Conservation (phyloP, 2,329 filamentous ascomycete species). For the Mollisia scopiformis region DNA sequence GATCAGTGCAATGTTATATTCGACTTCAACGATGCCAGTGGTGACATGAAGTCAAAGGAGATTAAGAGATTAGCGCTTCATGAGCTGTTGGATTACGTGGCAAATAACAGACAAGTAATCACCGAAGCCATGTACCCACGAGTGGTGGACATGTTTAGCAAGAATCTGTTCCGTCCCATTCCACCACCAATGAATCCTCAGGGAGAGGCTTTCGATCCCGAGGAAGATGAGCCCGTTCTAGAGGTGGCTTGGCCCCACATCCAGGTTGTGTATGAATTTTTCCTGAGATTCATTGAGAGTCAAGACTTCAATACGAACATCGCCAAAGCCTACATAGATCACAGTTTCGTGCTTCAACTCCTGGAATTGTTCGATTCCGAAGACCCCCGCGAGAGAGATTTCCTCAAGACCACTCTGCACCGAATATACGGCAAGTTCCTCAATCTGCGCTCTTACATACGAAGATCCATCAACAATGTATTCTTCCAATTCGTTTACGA, state of each 20-base stretch:
- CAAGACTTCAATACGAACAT: conserved; percentile 99
- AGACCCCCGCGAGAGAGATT: conserved; percentile 94
- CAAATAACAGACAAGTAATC: conserved; percentile 97
- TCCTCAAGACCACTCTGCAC: conserved; percentile 96
- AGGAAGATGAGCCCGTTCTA: conserved; percentile 96
- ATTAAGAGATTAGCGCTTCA: conserved; percentile 97
- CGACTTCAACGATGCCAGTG: conserved; percentile 97
- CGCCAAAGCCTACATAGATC: conserved; percentile 97
- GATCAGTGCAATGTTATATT: conserved; percentile 99
- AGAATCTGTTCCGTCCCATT: conserved; percentile 96
- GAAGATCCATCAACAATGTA: conserved; percentile 98
- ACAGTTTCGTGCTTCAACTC: conserved; percentile 93
- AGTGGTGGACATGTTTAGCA: conserved; percentile 98
- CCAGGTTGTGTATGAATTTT: conserved; percentile 99
- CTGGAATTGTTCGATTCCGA: conserved; percentile 99
- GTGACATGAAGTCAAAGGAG: conserved; percentile 99
- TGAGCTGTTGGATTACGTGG: conserved; percentile 95
- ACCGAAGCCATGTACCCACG: conserved; percentile 98
- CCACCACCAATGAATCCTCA: conserved; percentile 97
- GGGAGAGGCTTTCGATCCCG: conserved; percentile 96
- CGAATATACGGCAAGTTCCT: conserved; percentile 99
- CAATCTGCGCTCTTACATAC: conserved; percentile 95
- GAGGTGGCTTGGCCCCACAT: conserved; percentile 99
- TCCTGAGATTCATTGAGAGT: conserved; percentile 97
- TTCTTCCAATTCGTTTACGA: conserved; percentile 99